These are phyloP conservation scores for Fusarium sp. DNA, from an alignment of 2,329 filamentous ascomycete genomes.

Conservation along the genomic window DNA sequence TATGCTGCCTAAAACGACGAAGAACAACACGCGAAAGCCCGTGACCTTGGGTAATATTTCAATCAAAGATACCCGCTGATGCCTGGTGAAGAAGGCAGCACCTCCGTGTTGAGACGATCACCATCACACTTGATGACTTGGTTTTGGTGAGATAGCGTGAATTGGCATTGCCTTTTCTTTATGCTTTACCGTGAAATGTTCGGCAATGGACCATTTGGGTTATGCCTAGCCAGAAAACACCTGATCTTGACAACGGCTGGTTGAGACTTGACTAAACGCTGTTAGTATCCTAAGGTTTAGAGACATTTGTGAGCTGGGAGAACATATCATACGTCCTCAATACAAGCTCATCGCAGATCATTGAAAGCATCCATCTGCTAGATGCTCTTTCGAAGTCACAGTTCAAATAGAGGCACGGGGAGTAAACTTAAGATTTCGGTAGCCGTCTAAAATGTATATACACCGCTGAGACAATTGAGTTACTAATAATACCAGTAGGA, in stretches of 20 bases:
- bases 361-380: not conserved
- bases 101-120: not conserved
- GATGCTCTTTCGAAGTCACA: not conserved
- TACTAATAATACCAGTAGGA: not conserved
- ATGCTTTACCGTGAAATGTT: constrained; percentile 2
- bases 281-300: not conserved
- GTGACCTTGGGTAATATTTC: constrained; percentile 25
- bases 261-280: not conserved
- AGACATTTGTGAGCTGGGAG: not conserved
- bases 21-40: constrained; percentile 39
- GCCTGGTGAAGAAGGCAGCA: constrained; percentile 29
- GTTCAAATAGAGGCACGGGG: not conserved
- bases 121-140: constrained; percentile 19
- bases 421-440: not conserved
- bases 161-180: constrained; percentile 1
- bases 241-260: not conserved
- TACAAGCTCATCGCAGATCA: not conserved
- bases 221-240: constrained; percentile 27
- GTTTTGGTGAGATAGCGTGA: constrained; percentile 30
- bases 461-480: not conserved
- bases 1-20: constrained; percentile 40
- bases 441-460: not conserved
- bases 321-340: not conserved
- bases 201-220: constrained; percentile 16
- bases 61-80: constrained; percentile 26